Evolutionary conservation across 768 basidiomycete genomes (phyloP).

Genomic region (Collybiopsis luxurians): DNA sequence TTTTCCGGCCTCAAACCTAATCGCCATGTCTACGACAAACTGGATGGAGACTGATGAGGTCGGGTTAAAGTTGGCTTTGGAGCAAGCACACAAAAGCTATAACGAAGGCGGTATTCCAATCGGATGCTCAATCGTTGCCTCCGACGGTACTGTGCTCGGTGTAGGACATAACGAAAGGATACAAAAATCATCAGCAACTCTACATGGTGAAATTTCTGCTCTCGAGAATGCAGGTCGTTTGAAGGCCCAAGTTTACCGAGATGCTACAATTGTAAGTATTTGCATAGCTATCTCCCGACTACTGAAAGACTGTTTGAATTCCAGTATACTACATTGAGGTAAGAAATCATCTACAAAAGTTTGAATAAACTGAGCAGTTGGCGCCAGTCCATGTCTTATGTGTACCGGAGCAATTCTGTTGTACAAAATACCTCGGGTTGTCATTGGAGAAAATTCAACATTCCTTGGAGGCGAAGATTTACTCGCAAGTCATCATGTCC

Average conservation of each 20-base stretch:
- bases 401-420: constrained; percentile 62
- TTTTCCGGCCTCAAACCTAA: too few species aligned
- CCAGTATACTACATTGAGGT: constrained; percentile 38
- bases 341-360: too few species aligned
- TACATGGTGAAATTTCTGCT: constrained; percentile 36
- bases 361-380: too few species aligned
- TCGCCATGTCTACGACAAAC: too few species aligned
- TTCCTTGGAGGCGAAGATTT: constrained; percentile 55
- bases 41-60: constrained; percentile 9
- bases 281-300: background rate
- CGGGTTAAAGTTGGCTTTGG: constrained; percentile 18
- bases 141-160: constrained; percentile 17
- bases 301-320: background rate
- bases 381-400: constrained; percentile 58
- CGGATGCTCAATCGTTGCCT: constrained; percentile 44
- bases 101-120: constrained; percentile 62
- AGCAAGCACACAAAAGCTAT: constrained; percentile 45
- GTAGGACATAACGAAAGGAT: constrained; percentile 34
- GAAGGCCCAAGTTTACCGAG: constrained; percentile 40
- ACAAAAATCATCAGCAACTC: constrained; percentile 30
- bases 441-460: constrained; percentile 61
- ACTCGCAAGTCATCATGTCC: constrained; percentile 49
- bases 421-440: constrained; percentile 62
- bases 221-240: constrained; percentile 52
- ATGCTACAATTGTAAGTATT: constrained; percentile 45